Evolutionary conservation across 345 rosid species (phyloP), one percentile per base, ranked within the genome.

Genomic region (Boechera retrofracta): DNA sequence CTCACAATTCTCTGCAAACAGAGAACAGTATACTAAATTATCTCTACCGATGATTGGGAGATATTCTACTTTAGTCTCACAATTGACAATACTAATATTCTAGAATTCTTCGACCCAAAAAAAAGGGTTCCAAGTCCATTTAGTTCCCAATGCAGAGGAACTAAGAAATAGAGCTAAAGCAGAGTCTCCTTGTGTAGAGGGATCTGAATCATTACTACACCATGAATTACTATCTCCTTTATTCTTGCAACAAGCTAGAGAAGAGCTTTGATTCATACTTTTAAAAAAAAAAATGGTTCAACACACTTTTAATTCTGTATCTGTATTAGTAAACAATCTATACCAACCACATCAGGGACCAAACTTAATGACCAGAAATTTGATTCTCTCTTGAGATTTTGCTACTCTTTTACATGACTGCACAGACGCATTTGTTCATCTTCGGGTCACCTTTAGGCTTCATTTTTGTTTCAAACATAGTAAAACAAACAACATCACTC

Each of bases 391-490:
- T 64, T 18, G 21, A 28, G 51, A 35, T 56, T n/a, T 55, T 36
- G 65, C 61, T 31, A 48, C 61, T 35, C 75, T 54, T 78, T 83
- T 84, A 94, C 84, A 89, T 83, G 86, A 94, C 82, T 66, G 90
- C 88, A 81, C 99, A 94, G n/a, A 83, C 83, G 5, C 99, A 94
- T 74, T 84, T 88, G 85, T 83, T 92, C 87, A 86, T 91, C 84
- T 86, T 83, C 4, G 87, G 75, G 79, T 85, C 85, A 68, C 73
- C 82, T 63, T 81, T 67, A 36, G 74, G 83, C 78, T 90, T 89
- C 88, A 89, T 94, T 74, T 89, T 97, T 91, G 96, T 79, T 72
- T 60, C 81, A 69, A 52, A 67, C 73, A 54, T 53, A 55, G 9
- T 32, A 13, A 56, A 82, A 62, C 51, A 63, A 66, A 48, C 68